Base-by-base conservation (phyloP, 129 eudicot genomes). In the Flaveria robusta region DNA sequence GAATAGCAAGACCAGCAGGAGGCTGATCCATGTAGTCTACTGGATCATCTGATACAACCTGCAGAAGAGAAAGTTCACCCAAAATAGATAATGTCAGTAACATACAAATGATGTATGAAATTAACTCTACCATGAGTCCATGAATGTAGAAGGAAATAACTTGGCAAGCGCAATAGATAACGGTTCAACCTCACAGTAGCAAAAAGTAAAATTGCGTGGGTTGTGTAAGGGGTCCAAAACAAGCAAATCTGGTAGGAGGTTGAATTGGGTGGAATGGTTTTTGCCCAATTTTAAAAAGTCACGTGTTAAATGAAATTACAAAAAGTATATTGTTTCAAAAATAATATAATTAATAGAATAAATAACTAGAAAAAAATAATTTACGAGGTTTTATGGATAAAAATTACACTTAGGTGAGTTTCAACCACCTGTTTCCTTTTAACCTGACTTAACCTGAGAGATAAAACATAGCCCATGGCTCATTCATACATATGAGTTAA, bases 1-100 rank as follows among this genome's bases (percentile, higher is more conserved):
- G 97, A 75, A 94, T 84, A 23, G 87, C 93, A 55, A 93, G 86
- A 73, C 98, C 98, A 81, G 87, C 95, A 58, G 97, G 87, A 69
- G 91, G 97, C 86, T 88, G 97, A 34, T 86, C 92, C 98, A 93
- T 93, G 82, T 75, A 90, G 86, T 93, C 90, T 68, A 90, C 76
- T 24, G 97, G 96, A 81, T 85, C 89, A 74, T 86, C 96, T 39
- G 88, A 86, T 46, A 83, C 91, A 74, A 87, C 85, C 97, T 93
- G 86, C 50, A 69, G 45, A 77, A 77, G 59, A 76, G 31, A 72
- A 46, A 62, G 26, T 55, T 70, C 29, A 74, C 68, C 67, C 81
- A 41, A 70, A 69, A 14, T 58, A 64, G 23, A 52, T 43, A 66
- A 49, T 41, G 67, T 9, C 43, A 5, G 43, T 77, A 52, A 71